Evolutionary conservation across 257 asterid genomes (phyloP), one percentile per base, ranked within the genome.

Genomic region (Osmanthus fragrans): DNA sequence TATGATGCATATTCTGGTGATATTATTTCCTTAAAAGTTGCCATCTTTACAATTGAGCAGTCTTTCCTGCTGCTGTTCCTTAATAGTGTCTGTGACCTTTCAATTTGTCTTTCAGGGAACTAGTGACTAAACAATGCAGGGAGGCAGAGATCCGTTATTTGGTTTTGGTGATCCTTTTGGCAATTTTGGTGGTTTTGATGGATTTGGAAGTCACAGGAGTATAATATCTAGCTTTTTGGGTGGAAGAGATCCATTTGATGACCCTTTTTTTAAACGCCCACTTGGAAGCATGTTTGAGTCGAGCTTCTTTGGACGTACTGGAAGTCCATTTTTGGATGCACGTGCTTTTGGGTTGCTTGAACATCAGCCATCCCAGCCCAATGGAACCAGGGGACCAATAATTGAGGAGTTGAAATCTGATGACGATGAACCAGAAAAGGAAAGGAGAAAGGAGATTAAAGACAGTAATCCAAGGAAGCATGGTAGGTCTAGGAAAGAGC

Each of bases 381-480:
- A 82, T 78, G 66, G 42, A 54, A 76, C 92, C 4, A 90, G 88
- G 81, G 96, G 98, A 16, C 96, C 87, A 21, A 81, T 92, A 56
- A 93, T 96, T 85, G 96, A 96, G 87, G 99, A 96, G 89, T 67
- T 96, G 90, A 77, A 80, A 83, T 92, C 98, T 82, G 98, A 92
- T 83, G 96, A 90, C 19, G 98, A 92, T 79, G 64, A 82, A 19
- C 90, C 82, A 70, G 96, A 80, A 73, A 83, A 80, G 63, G 90
- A 82, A 77, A 79, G 67, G 45, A 67, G 77, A 25, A 34, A 75
- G 58, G 86, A 84, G 79, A 18, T n/a, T 23, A 81, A 70, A 77
- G 85, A 76, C 33, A 91, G 77, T 73, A 90, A 89, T 74, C 87
- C 91, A 18, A 91, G 91, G 81, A 96, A 93, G 86, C 97, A 93